phyloP scores from a whole-genome alignment of 768 basidiomycete species.

The Kwoniella sp. region DNA sequence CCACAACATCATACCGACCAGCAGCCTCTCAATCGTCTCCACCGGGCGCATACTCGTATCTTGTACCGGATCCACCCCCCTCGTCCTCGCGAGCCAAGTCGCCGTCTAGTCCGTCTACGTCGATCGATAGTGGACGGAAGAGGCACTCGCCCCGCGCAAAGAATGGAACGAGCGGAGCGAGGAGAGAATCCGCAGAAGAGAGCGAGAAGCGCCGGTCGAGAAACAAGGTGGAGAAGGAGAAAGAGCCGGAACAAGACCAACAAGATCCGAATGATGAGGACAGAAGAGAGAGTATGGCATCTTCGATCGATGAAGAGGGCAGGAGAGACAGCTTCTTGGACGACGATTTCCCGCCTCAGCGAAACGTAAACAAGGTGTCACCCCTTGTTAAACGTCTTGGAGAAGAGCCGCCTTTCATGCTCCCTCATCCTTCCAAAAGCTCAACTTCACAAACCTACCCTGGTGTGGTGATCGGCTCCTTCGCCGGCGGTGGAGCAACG shows the following conservation, averaged over 20 bases:
- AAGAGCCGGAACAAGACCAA: background rate
- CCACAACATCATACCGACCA: background rate
- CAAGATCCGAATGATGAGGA: conserved; percentile 9
- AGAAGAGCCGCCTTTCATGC: conserved; percentile 42
- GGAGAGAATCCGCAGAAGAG: conserved; percentile 21
- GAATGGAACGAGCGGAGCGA: conserved; percentile 15
- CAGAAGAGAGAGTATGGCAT: background rate
- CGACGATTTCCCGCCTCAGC: background rate
- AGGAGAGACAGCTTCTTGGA: conserved; percentile 17
- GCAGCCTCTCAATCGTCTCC: background rate
- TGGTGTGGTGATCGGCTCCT: conserved; percentile 43
- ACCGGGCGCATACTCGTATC: background rate
- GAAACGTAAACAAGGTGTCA: conserved; percentile 15
- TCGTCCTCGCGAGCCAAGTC: background rate
- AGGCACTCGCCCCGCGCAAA: conserved; percentile 14
- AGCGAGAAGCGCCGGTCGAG: conserved; percentile 15
- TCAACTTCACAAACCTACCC: conserved; percentile 36
- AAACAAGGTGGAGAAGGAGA: conserved; percentile 6
- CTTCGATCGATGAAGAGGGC: background rate
- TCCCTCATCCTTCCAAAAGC: conserved; percentile 27
- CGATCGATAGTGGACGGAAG: conserved; percentile 5
- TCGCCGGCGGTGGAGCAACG: conserved; percentile 21
- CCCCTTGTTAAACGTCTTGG: conserved; percentile 38
- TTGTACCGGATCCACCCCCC: background rate
- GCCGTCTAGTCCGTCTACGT: background rate